Conservation (phyloP, 306 rosid genomes). For the Benincasa hispida region DNA sequence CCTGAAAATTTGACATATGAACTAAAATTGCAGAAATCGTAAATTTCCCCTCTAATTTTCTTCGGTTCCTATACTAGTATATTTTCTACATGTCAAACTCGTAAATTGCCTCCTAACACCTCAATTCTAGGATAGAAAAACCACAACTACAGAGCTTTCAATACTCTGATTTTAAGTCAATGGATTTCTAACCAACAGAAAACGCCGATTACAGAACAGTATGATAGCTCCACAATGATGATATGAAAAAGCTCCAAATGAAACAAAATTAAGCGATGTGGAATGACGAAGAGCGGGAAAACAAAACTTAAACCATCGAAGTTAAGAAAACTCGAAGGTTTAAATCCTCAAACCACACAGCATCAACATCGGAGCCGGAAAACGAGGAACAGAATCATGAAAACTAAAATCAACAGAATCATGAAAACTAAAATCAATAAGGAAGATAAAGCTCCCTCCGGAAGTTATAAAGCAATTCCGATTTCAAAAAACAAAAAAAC, state of each 20-base stretch:
- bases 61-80: background rate
- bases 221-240: background rate
- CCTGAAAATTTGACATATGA: slow-evolving; percentile 17
- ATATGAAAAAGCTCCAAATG: background rate
- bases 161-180: background rate
- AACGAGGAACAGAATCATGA: background rate
- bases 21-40: background rate
- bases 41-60: background rate
- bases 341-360: background rate
- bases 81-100: background rate
- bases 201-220: background rate
- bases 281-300: background rate
- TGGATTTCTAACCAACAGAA: background rate
- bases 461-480: background rate
- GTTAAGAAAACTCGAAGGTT: background rate
- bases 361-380: background rate
- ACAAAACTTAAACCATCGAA: background rate
- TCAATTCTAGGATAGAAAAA: background rate
- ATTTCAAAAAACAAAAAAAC: background rate
- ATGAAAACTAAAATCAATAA: background rate
- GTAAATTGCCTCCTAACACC: background rate
- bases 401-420: background rate
- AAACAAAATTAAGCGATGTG: background rate
- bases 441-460: background rate
- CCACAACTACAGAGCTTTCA: background rate